These are phyloP conservation scores for Pyrus betulifolia DNA, from an alignment of 306 rosid genomes.

Conservation along the genomic window DNA sequence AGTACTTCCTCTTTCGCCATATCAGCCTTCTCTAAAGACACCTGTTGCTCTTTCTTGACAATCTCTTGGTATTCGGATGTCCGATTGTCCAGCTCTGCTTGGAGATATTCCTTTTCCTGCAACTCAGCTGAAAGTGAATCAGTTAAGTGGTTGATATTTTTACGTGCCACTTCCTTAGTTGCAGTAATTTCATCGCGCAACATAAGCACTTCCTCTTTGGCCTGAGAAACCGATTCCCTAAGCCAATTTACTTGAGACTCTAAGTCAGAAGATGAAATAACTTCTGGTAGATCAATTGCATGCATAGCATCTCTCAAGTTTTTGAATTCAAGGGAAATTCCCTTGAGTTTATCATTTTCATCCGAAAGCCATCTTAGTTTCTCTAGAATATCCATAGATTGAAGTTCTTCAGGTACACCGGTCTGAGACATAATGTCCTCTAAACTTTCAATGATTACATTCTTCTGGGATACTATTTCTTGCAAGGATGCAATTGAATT, in stretches of 20 bases:
- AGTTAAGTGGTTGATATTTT: constrained; percentile 47
- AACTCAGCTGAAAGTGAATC: constrained; percentile 49
- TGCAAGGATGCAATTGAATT: constrained; percentile 57
- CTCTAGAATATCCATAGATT: constrained; percentile 47
- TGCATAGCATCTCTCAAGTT: constrained; percentile 49
- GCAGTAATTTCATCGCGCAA: constrained; percentile 51
- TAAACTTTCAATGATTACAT: constrained; percentile 35
- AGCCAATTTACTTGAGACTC: constrained; percentile 71
- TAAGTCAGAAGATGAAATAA: constrained; percentile 55
- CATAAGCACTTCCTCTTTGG: constrained; percentile 29
- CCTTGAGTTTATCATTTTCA: constrained; percentile 53
- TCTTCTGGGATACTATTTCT: constrained; percentile 44
- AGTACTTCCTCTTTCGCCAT: constrained; percentile 24
- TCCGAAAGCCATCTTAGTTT: constrained; percentile 64
- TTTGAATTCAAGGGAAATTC: constrained; percentile 43
- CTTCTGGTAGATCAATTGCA: constrained; percentile 54
- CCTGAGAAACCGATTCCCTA: constrained; percentile 48
- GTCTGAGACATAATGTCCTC: constrained; percentile 55
- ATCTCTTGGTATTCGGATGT: constrained; percentile 37
- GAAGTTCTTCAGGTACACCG: constrained; percentile 39
- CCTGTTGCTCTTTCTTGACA: constrained; percentile 41
- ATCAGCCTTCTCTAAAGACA: constrained; percentile 52
- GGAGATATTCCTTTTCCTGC: constrained; percentile 64
- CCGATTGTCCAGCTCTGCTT: constrained; percentile 56
- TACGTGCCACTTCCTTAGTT: constrained; percentile 47